Conservation (phyloP, 2,329 filamentous ascomycete genomes). For the Gaeumannomyces sp. region DNA sequence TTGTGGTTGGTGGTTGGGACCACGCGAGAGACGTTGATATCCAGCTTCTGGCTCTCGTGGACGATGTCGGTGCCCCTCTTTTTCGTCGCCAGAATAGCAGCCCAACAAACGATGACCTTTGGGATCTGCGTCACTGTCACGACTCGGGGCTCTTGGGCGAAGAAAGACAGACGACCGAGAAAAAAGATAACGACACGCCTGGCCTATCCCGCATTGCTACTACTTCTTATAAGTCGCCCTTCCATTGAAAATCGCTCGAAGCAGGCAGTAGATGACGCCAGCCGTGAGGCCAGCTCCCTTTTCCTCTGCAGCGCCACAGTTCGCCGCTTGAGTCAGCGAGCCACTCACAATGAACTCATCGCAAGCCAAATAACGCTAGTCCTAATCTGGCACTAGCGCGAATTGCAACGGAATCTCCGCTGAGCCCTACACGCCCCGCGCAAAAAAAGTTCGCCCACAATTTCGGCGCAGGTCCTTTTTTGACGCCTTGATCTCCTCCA, state of each 20-base stretch:
- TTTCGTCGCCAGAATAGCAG: background rate
- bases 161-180: background rate
- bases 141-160: background rate
- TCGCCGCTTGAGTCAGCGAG: conserved; percentile 8
- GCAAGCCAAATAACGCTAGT: background rate
- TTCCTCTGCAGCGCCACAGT: too few species aligned
- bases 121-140: background rate
- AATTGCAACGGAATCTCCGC: background rate
- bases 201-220: background rate
- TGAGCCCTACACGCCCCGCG: conserved; percentile 9
- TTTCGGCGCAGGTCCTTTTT: background rate
- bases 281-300: too few species aligned
- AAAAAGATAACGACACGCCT: background rate
- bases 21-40: background rate
- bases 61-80: background rate
- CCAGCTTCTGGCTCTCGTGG: background rate
- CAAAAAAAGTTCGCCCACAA: conserved; percentile 10
- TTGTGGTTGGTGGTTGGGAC: background rate
- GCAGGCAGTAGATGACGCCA: too few species aligned
- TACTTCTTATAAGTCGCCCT: background rate
- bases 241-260: background rate
- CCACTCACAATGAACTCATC: background rate
- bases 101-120: too few species aligned
- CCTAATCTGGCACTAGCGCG: background rate
- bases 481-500: conserved; percentile 4